Base-by-base conservation (phyloP, 495 filamentous ascomycete species). In the Filosporella fistucella region DNA sequence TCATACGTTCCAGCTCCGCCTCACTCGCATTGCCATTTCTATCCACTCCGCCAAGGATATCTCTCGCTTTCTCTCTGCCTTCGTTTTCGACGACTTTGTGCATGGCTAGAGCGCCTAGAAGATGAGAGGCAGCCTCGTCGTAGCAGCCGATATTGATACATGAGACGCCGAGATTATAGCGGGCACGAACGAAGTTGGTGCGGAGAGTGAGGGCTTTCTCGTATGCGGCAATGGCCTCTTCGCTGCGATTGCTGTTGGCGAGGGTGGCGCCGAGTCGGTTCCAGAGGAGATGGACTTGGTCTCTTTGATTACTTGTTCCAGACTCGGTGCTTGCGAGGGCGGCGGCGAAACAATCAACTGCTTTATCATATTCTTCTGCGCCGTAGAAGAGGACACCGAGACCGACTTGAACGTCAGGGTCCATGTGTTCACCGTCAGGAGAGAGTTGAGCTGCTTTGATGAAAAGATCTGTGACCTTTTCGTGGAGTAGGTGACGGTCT, bases 81-180 rank as follows among this genome's bases (percentile, higher is more conserved):
- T 91, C 86, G 56, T 80, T 74, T 68, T 96, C 93, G 1, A 95
- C 87, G 7, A 91, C 83, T 56, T 91, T 89, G 74, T 98, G 93
- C 93, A 98, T 97, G n/a, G 81, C 81, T 33, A 98, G 67, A 1
- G 91, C 90, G 2, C 90, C 88, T 0, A 98, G 78, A n/a, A 98
- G 76, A 65, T 98, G 93, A 54, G 89, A 86, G 3, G 94, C 93
- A 0, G 93, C 93, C 69, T 96, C 88, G 14, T 83, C 82, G 60
- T 85, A 90, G 66, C 91, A 96, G 17, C 90, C 91, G 51, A 98
- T 95, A 65, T 98, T 98, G 63, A 98, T 97, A 64, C 93, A 98
- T 13, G 78, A 85, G 4, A 98, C 93, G 30, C 93, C 93, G 7
- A 98, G 80, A 67, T 98, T 98, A 68, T 98, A 98, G 9, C 93